Evolutionary conservation across 2,329 filamentous ascomycete species (phyloP), one percentile per base, ranked within the genome.

Genomic region (Neonectria faginata): DNA sequence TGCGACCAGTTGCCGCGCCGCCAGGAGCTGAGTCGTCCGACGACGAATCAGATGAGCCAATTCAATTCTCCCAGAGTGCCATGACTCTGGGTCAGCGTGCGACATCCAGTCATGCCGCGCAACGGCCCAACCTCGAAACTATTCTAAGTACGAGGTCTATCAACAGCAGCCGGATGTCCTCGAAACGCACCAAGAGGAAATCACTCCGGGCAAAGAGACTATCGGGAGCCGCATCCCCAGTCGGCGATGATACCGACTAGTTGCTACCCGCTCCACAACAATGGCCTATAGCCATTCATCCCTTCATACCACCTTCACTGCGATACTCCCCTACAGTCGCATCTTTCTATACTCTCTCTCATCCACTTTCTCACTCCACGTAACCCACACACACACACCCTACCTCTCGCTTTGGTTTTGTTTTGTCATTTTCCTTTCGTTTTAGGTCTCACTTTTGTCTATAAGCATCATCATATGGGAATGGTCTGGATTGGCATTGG

Each of bases 61-160:
- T 68, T 33, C 64, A 69, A 16, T 73, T 70, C 45, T 72, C 70
- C 41, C 71, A 71, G 20, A 73, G 70, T 29, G 69, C 71, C 44
- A 73, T 66, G 52, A 66, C 36, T 20, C 44, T 68, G 50, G 74
- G 69, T 67, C 76, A 73, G 42, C 68, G 71, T 39, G 75, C 73
- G 31, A 62, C 70, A 8, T 62, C 71, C 14, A 71, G 73, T 9
- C 79, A 79, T 62, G 79, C 76, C 39, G 80, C 78, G 0, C 79
- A 80, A 65, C 77, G 81, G 50, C 82, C 83, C 5, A 82, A 80
- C 70, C 75, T 85, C 39, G 79, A 82, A 62, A 85, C 83, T 10
- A 85, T 85, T 18, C 64, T 77, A 54, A 84, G 83, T 74, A 80
- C 79, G 18, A 78, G 81, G 42, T 74, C 75, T 25, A 68, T 68